Base-by-base conservation (phyloP, 306 rosid species). In the Cicer arietinum region DNA sequence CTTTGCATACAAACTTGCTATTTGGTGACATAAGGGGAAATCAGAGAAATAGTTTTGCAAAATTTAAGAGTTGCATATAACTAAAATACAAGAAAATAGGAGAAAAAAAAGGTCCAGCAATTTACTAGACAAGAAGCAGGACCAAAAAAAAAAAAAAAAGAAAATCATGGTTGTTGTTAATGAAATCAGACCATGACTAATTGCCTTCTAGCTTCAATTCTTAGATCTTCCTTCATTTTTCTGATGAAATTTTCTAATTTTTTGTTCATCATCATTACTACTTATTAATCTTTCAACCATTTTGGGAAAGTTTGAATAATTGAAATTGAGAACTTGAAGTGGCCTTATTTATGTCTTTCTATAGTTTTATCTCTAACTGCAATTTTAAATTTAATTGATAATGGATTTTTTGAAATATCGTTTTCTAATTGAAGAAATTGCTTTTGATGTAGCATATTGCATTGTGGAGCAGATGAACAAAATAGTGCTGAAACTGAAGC, bases 201-300 rank as follows among this genome's bases (percentile, higher is more conserved):
- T 56, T 87, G 91, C 37, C 81, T 62, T 77, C 77, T 76, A 77
- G 97, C 92, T 85, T 93, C 92, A 47, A 86, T 75, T 69, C 89
- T 85, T 12, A 91, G 57, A 83, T 80, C 96, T 79, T 81, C 86
- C 87, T 82, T 93, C 92, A 88, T 87, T 76, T 79, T 93, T 78
- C 85, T 88, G 22, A 93, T 93, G 41, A 93, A 93, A 17, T 93
- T 96, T 61, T 93, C 98, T 46, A 91, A 80, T 59, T 84, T 93
- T 84, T 84, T 85, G 83, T 93, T 89, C 22, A 20, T 20, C 22
- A 20, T 20, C 22, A 20, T 20, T 20, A 20, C 22, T 20, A 20
- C 22, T 20, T 1, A 20, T 20, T 20, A 20, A 20, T 20, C 22
- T 20, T 20, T 20, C 22, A 20, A 20, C 22, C 22, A 20, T 20